Evolutionary conservation across 495 filamentous ascomycete genomes (phyloP).

Genomic region (Podospora bellae-mahoneyi): DNA sequence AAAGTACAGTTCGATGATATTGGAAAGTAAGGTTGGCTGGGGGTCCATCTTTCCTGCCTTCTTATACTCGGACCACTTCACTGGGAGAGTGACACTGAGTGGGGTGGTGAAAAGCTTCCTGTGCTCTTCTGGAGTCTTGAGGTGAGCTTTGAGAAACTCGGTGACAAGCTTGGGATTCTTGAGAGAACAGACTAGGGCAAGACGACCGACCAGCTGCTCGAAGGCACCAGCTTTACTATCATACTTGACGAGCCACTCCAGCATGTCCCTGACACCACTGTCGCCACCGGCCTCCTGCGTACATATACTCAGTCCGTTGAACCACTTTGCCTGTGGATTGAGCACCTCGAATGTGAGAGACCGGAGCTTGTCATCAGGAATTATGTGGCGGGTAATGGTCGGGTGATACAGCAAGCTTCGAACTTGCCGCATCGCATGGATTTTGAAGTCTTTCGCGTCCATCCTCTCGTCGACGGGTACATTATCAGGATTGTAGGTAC

Average conservation of each 20-base stretch:
- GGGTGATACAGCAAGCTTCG: neutral
- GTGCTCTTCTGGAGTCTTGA: conserved; percentile 3
- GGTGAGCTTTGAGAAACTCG: conserved; percentile 4
- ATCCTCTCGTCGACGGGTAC: neutral
- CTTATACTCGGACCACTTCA: neutral
- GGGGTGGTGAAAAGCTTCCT: conserved; percentile 2
- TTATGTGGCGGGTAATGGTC: neutral
- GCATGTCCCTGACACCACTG: neutral
- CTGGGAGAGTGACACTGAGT: conserved; percentile 5
- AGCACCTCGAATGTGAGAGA: neutral
- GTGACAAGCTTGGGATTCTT: neutral
- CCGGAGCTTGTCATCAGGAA: neutral
- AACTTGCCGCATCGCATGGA: neutral
- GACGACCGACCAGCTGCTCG: neutral
- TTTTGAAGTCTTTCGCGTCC: neutral
- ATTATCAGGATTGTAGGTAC: neutral
- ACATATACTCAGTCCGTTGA: neutral
- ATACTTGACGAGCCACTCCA: neutral
- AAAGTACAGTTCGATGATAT: neutral
- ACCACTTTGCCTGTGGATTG: neutral
- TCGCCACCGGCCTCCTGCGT: neutral
- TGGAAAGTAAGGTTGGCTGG: neutral
- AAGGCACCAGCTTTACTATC: neutral
- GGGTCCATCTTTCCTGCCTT: neutral
- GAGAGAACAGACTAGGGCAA: neutral